Evolutionary conservation across 192 early-diverging fungal genomes (phyloP), one percentile per base, ranked within the genome.

Genomic region (Hyaloraphidium curvatum): DNA sequence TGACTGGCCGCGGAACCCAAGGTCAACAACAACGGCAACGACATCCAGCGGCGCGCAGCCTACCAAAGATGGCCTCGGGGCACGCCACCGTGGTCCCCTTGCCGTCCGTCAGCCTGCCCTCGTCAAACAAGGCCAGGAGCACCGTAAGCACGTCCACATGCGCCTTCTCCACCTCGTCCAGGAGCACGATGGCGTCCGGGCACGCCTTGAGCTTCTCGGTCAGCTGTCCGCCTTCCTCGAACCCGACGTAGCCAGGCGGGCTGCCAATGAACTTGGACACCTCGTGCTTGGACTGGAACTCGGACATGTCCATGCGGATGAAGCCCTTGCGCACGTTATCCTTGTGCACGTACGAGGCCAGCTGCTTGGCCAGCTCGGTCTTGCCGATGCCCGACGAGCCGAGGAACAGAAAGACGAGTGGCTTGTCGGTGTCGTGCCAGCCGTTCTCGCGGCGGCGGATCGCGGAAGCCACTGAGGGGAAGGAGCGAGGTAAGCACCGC

Each of bases 401-500:
- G 40, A 63, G 62, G 29, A 68, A 68, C 37, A 68, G 54, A 30
- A 68, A 68, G 0, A 69, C 67, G 37, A 69, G 55, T 13, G 67
- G 67, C 31, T 65, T 64, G 11, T 69, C 67, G 26, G 67, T 64
- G 56, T 69, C 67, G 35, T 69, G 67, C 67, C 67, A 69, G 14
- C 67, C 67, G 53, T 69, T 69, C 35, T 69, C 64, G 43, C 66
- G 65, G 21, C 67, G 56, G 16, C 67, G 58, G 33, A 69, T 69
- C 1, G 67, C 67, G 40, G 60, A 62, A 21, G 67, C 67, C 21
- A 69, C 56, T n/a, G n/a, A n/a, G n/a, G n/a, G n/a, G n/a, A n/a
- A n/a, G n/a, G n/a, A n/a, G n/a, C n/a, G n/a, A n/a, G n/a, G n/a
- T n/a, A n/a, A n/a, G n/a, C n/a, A n/a, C n/a, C n/a, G n/a, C n/a